Base-by-base conservation (phyloP, 1,284 basidiomycete genomes). In the Puccinia polysora region DNA sequence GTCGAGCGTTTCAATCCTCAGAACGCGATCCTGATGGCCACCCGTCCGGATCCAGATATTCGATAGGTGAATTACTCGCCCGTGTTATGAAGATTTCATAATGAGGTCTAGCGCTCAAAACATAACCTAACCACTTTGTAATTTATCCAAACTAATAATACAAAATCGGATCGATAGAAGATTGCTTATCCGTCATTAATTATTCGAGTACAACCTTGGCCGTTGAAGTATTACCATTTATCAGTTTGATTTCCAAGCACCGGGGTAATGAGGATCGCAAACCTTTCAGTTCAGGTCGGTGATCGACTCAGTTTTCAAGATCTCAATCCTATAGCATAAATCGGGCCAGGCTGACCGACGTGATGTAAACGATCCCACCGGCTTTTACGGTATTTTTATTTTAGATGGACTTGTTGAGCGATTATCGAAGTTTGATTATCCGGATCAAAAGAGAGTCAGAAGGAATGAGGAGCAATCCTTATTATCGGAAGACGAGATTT, bases 151-250 rank as follows among this genome's bases (percentile, higher is more conserved):
- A 56, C 10, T 18, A n/a, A n/a, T n/a, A n/a, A n/a, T n/a, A n/a
- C n/a, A n/a, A n/a, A n/a, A n/a, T n/a, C n/a, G n/a, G n/a, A n/a
- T n/a, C 14, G 2, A 4, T 2, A n/a, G 20, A 32, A 58, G 34
- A 58, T 12, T 23, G 15, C 30, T 30, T 20, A 20, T 58, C 56
- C 1, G 56, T 58, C 18, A 23, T 58, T 7, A 58, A 40, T 14
- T 32, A 34, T 1, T 23, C 56, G 7, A 58, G 25, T 6, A 38
- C 5, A 20, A 7, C 40, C 56, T 58, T 58, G n/a, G 56, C 56
- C n/a, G 12, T 20, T 7, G 56, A 58, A 23, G n/a, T 58, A 34
- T 23, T 58, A 38, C 56, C 56, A 34, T 58, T 58, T 38, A n/a
- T 58, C 6, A 18, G 34, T 23, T 2, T 58, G 30, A 38, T 58